Conservation (phyloP, 768 basidiomycete species). For the Leccinum disarticulatum region DNA sequence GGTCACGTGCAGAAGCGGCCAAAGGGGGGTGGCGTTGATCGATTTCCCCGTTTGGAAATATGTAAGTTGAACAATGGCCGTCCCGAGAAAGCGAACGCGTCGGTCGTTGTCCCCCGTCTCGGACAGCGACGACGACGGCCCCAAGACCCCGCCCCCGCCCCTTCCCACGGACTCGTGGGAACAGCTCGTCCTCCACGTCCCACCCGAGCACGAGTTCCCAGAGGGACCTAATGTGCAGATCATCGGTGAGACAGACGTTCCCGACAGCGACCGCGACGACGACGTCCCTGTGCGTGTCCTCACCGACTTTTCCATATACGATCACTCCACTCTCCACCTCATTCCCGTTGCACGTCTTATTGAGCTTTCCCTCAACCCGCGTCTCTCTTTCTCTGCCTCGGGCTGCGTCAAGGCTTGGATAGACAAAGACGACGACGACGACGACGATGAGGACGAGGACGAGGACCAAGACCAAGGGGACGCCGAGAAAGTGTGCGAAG, state of each 20-base stretch:
- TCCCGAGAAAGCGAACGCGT: conserved; percentile 27
- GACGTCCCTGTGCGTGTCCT: conserved; percentile 59
- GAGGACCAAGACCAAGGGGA: conserved; percentile 26
- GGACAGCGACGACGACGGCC: conserved; percentile 20
- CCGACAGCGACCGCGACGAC: conserved; percentile 28
- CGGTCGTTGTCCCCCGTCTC: conserved; percentile 17
- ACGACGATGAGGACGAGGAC: conserved; percentile 24
- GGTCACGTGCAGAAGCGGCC: conserved; percentile 16
- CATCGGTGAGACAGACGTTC: conserved; percentile 39
- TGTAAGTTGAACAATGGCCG: conserved; percentile 17
- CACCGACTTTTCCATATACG: conserved; percentile 53
- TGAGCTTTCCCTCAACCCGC: conserved; percentile 24
- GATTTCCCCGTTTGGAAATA: conserved; percentile 3
- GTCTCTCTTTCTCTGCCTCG: conserved; percentile 36
- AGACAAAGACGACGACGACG: conserved; percentile 33
- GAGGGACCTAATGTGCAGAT: conserved; percentile 45
- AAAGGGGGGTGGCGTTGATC: not conserved
- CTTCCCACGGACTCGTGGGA: conserved; percentile 3
- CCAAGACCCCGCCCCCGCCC: conserved; percentile 10
- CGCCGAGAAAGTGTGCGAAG: conserved; percentile 9
- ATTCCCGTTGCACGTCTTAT: conserved; percentile 43
- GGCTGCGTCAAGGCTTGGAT: conserved; percentile 39
- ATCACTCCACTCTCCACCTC: conserved; percentile 36
- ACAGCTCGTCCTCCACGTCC: conserved; percentile 12
- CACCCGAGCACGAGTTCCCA: conserved; percentile 33